Evolutionary conservation across 306 rosid species (phyloP).

Genomic region (Prunus dulcis): DNA sequence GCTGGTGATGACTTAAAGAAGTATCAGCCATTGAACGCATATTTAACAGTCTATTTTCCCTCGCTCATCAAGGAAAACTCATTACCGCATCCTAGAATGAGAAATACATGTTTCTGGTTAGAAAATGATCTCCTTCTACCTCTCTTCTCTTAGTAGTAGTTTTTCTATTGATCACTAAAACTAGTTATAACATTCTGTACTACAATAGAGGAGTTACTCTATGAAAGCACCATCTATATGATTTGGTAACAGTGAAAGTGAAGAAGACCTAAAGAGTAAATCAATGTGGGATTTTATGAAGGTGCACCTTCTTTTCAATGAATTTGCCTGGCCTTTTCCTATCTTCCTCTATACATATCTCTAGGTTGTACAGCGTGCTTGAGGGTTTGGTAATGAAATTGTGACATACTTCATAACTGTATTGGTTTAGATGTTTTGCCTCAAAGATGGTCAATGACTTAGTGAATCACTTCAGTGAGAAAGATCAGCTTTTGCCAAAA

Average conservation of each 20-base stretch:
- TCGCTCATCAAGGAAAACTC: not conserved
- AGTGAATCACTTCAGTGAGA: not conserved
- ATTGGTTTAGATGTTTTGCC: not conserved
- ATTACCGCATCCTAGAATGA: not conserved
- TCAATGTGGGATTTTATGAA: not conserved
- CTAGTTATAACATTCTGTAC: not conserved
- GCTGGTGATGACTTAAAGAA: not conserved
- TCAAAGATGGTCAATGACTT: not conserved
- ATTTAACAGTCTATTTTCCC: not conserved
- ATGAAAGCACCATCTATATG: not conserved
- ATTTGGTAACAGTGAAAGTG: not conserved
- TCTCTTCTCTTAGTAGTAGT: not conserved
- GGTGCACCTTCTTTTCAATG: conserved; percentile 1
- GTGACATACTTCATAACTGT: not conserved
- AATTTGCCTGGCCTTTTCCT: not conserved
- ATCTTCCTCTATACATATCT: not conserved
- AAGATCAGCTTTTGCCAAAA: not conserved
- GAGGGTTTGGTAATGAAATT: not conserved
- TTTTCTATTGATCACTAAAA: not conserved
- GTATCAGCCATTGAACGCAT: not conserved
- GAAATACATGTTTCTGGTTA: not conserved
- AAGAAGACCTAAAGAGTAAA: not conserved
- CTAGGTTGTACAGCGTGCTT: not conserved
- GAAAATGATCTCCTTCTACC: not conserved
- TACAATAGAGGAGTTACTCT: not conserved